Conservation (phyloP, 345 rosid species). For the Eucalyptus cloeziana region DNA sequence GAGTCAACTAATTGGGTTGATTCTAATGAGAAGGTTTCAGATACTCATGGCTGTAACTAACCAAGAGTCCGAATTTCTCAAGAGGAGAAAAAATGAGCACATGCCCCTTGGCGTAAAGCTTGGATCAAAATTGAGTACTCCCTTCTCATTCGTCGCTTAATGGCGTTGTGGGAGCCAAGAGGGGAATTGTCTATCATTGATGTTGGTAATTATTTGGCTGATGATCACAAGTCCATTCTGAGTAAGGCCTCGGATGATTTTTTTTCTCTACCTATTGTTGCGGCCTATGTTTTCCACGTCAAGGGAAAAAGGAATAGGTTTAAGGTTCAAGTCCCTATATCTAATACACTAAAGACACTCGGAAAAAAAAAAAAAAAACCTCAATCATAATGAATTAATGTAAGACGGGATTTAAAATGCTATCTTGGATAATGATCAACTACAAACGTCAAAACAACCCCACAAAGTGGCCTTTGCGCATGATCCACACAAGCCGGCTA, state of each 20-base stretch:
- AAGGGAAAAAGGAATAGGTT: too few relatives aligned
- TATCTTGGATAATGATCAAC: not conserved
- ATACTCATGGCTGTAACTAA: not conserved
- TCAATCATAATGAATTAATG: not conserved
- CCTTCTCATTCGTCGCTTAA: not conserved
- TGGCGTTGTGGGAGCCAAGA: not conserved
- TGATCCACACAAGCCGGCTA: not conserved
- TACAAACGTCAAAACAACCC: not conserved
- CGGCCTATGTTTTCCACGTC: too few relatives aligned
- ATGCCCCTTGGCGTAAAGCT: not conserved
- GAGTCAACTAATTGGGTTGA: not conserved
- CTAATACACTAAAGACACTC: too few relatives aligned
- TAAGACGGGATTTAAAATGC: not conserved
- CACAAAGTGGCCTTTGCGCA: not conserved
- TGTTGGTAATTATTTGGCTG: not conserved
- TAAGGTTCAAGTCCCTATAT: too few relatives aligned
- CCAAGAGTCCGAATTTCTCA: not conserved
- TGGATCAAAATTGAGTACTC: not conserved
- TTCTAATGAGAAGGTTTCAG: fast-evolving
- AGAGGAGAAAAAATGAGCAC: not conserved
- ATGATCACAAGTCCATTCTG: not conserved
- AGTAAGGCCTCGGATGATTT: not conserved
- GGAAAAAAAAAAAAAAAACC: too few relatives aligned
- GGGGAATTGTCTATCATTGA: not conserved
- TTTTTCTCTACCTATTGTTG: not conserved